A percentile compares a stretch with the other conserved stretches of the same genome.
These are phyloP conservation scores for Diutina ranongensis DNA, from an alignment of 1,139 yeast species.

Conservation along the genomic window DNA sequence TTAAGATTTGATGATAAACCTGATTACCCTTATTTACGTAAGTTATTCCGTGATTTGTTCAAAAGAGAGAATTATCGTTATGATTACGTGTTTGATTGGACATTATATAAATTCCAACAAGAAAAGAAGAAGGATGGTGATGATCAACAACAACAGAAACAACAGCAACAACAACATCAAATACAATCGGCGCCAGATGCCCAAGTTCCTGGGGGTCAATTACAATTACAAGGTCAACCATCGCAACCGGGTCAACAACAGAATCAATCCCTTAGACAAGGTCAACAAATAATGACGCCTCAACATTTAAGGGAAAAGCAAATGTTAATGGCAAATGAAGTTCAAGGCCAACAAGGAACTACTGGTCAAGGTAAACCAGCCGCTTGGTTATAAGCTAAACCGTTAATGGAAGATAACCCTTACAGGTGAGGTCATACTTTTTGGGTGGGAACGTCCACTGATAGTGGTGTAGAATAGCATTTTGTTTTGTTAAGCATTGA, in stretches of 20 bases:
- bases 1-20: conserved; percentile 95
- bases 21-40: conserved; percentile 82
- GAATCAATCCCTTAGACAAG: no score
- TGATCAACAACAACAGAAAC: background rate
- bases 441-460: no score
- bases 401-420: no score
- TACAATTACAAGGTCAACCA: background rate
- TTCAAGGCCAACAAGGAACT: background rate
- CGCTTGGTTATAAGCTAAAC: background rate
- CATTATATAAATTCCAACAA: conserved; percentile 68
- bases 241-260: background rate
- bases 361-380: background rate
- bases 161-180: background rate
- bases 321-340: background rate
- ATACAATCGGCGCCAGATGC: background rate
- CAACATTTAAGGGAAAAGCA: background rate
- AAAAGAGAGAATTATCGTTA: conserved; percentile 82
- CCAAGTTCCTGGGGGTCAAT: background rate
- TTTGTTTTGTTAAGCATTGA: background rate
- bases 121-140: conserved; percentile 33
- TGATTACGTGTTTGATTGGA: conserved; percentile 97
- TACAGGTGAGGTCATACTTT: no score
- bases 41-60: conserved; percentile 81
- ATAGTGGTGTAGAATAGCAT: background rate
- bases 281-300: background rate